Evolutionary conservation across 257 asterid species (phyloP), one percentile per base, ranked within the genome.

Genomic region (Vinca minor): DNA sequence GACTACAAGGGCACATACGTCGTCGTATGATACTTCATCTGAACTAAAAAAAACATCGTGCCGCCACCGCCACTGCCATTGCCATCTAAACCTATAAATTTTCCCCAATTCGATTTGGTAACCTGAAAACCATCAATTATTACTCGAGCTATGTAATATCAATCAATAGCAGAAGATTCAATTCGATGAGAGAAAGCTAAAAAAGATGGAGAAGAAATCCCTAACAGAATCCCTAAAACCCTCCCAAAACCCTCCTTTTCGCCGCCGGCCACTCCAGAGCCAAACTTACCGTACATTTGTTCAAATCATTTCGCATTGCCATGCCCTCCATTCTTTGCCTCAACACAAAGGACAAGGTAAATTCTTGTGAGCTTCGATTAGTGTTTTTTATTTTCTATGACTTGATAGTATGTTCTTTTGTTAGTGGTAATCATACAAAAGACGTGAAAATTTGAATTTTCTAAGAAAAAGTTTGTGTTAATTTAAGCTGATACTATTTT

Each of bases 181-280:
- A 61, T 39, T 61, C 38, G 14, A 61, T 34, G 38, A n/a, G 49
- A 60, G 49, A 20, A 49, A 39, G 32, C n/a, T 28, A n/a, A 23
- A 35, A 34, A 52, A 28, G 26, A 84, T 84, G 89, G 83, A 62
- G 74, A 77, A 62, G 74, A 77, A 75, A 61, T 63, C 77, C 66
- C 62, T 45, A 62, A 64, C 54, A 65, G 79, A 62, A 62, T 67
- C 73, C 15, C 57, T 60, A 69, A 76, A 73, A 59, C 74, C 81
- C 49, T 42, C 81, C 13, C 59, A 65, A 48, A 45, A 69, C 57
- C 70, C 70, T 31, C 23, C 63, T 4, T 25, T 34, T 60, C 79
- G 82, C 28, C 94, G 95, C 7, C 83, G 95, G 61, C 87, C 86
- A 5, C 73, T 88, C 45, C 82, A 70, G 34, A 88, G 97, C 78